Evolutionary conservation across 768 basidiomycete genomes (phyloP), one percentile per base, ranked within the genome.

Genomic region (Termitomyces sp.): DNA sequence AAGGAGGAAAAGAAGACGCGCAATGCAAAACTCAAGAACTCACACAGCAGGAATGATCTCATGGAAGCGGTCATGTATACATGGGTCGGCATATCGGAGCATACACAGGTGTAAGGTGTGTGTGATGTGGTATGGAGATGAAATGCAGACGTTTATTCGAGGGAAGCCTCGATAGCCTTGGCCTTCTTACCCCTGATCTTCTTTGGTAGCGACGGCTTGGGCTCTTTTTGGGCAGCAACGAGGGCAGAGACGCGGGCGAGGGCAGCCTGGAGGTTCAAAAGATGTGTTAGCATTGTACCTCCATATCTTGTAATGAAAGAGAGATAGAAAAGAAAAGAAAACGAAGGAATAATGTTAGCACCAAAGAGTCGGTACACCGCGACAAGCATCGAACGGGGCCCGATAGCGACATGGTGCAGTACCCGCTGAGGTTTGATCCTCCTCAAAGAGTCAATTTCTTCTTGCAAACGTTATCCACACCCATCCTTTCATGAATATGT

Each of bases 381-480:
- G 79, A 66, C 54, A 68, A 70, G 76, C 67, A 73, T 71, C 77
- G 78, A 78, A 86, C 84, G 83, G 77, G 69, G 73, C 69, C 85
- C 85, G 86, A 88, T 88, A 88, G 86, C 85, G 85, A 86, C 81
- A 82, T 79, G 84, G 79, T 74, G 79, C 76, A 75, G 56, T 80
- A 68, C 73, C 76, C 75, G 68, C 64, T 63, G 72, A 69, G 76
- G 77, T 78, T 83, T 85, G 86, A 85, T 83, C 81, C 77, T 66
- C 78, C 78, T 76, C 41, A 64, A 56, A 64, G 69, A 69, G 70
- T 64, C 68, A 69, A 6, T 70, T 77, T 77, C 63, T 71, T 93
- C 71, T 93, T 85, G 90, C 90, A 93, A 81, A 88, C 89, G 74
- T 89, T 56, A 86, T 93, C 90, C 89, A 93, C 90, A 82, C 90